Conservation (phyloP, 148 eudicot species). For the Arctostaphylos glauca region DNA sequence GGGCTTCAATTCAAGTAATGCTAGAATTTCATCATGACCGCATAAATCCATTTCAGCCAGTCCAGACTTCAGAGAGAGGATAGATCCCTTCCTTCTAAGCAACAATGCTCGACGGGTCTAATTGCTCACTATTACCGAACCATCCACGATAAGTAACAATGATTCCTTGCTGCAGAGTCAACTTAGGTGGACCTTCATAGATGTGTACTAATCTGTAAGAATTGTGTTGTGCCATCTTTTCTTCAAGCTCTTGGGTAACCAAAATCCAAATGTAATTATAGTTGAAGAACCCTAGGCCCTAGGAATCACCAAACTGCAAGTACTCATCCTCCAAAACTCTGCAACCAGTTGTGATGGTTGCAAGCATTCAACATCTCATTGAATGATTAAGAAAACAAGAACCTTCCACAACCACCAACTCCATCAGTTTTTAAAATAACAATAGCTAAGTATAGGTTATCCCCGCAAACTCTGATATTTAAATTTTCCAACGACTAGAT, state of each 20-base stretch:
- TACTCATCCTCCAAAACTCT: slow-evolving; percentile 5
- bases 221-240: not conserved
- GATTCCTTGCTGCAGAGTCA: not conserved
- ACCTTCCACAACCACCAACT: not conserved
- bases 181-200: not conserved
- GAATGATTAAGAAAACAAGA: not conserved
- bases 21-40: not conserved
- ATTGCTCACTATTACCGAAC: not conserved
- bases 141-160: not conserved
- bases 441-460: not conserved
- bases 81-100: not conserved
- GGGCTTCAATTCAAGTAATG: not conserved
- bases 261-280: not conserved
- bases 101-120: not conserved
- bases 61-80: not conserved
- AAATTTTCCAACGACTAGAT: not conserved
- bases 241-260: not conserved
- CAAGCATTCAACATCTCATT: not conserved
- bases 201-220: not conserved
- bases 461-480: not conserved
- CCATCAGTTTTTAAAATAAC: not conserved
- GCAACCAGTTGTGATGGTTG: not conserved
- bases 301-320: not conserved
- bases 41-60: not conserved
- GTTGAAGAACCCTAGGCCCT: not conserved